phyloP scores from a whole-genome alignment of 768 basidiomycete species.

The Sutorius australiensis region DNA sequence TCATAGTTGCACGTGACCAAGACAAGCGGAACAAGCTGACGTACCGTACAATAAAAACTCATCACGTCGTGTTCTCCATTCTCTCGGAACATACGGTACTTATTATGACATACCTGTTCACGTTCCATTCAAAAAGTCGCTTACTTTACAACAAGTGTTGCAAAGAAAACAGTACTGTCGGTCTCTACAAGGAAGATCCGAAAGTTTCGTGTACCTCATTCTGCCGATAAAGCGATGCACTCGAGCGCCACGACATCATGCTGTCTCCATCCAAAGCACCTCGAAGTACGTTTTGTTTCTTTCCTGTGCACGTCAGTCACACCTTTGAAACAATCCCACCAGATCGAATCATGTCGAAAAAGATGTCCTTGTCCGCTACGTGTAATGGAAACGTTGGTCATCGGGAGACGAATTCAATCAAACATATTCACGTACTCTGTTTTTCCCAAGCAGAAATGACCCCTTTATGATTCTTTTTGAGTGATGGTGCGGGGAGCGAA shows the following conservation, averaged over 20 bases:
- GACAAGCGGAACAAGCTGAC: not conserved
- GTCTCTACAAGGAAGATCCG: too few relatives aligned
- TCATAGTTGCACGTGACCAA: conserved; percentile 12
- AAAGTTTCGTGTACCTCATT: too few relatives aligned
- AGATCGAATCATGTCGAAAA: conserved; percentile 79
- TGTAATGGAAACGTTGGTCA: conserved; percentile 34
- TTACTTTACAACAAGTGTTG: too few relatives aligned
- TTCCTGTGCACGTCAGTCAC: conserved; percentile 25
- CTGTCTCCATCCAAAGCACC: too few relatives aligned
- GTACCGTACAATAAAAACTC: not conserved
- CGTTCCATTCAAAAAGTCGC: too few relatives aligned
- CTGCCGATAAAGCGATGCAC: too few relatives aligned
- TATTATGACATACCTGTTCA: too few relatives aligned
- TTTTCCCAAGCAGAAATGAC: conserved; percentile 52
- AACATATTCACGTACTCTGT: conserved; percentile 44
- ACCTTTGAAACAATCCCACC: conserved; percentile 75
- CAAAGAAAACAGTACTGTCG: too few relatives aligned
- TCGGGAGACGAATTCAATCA: conserved; percentile 2
- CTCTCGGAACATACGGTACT: too few relatives aligned
- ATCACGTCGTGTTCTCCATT: conserved; percentile 8
- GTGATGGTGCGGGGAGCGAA: conserved; percentile 60
- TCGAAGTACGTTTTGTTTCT: too few relatives aligned
- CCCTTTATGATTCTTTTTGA: conserved; percentile 52
- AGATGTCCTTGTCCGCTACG: conserved; percentile 63
- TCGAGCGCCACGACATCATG: too few relatives aligned